Base-by-base conservation (phyloP, 2,329 filamentous ascomycete genomes). In the Fusarium napiforme region DNA sequence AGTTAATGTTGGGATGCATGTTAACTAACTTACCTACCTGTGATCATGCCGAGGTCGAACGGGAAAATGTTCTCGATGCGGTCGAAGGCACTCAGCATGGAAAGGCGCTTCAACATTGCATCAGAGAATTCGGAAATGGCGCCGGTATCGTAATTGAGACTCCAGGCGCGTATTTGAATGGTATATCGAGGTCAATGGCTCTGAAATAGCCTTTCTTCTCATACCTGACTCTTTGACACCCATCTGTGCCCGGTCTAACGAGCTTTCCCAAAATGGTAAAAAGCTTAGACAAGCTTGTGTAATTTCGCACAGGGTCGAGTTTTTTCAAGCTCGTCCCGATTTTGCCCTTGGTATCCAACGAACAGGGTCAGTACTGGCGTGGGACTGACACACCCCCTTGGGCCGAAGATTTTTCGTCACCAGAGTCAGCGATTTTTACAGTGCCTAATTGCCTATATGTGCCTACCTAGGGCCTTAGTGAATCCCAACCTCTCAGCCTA, bases 401-500 rank as follows among this genome's bases (percentile, higher is more conserved):
- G 26, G 73, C 77, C 76, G 77, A 78, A 78, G 71, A 40, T 61
- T 78, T 78, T 77, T 78, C 75, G 76, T 55, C 42, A 10, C 28
- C 21, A 30, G 32, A 32, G 34, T 53, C 59, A 69, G 39, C n/a
- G 28, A 53, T 42, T 46, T 34, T 26, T 59, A 47, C 36, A 55
- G 57, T 49, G 15, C 21, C 28, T 50, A 18, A 28, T 28, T 28
- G 28, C 28, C 28, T 28, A 19, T 28, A 19, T 42, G 40, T 43
- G 15, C 32, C 39, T 34, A 19, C n/a, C 47, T 26, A 37, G 39
- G 56, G 28, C 21, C 34, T 32, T 47, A 66, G 59, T 62, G 39
- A 75, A 69, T 74, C 69, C 52, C 70, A 75, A 72, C 70, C 58
- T 76, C 64, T 49, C 56, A 69, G 69, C 74, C 67, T 61, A 60